Evolutionary conservation across 2,329 filamentous ascomycete genomes (phyloP), one percentile per base, ranked within the genome.

Genomic region (Curvularia verruculosa): DNA sequence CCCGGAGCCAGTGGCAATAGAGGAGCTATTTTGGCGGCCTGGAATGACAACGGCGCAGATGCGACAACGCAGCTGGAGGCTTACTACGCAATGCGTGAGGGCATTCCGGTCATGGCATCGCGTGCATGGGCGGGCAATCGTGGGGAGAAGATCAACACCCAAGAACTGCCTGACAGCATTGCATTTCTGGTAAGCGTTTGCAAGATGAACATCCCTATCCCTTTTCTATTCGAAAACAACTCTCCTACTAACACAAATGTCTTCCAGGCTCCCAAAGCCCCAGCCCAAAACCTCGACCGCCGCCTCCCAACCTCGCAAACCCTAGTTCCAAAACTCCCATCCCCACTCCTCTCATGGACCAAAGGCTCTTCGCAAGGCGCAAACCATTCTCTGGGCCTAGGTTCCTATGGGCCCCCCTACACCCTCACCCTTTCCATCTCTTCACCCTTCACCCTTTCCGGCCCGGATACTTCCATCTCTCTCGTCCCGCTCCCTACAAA

Each of bases 1-100:
- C 57, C 69, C 0, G 65, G 54, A 0, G 74, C 74, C 2, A 66
- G 55, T 6, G 70, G 66, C 8, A 75, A 75, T 49, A 73, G 61
- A 37, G 80, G 69, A 18, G 67, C 69, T 18, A 66, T 69, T 15
- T 47, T 81, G 18, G 80, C 80, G 0, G 79, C 79, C 0, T 83
- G 80, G 81, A 82, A 79, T 47, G 81, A 83, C 52, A 81, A 80
- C 46, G 81, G 81, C 0, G 76, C 80, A 0, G 80, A 82, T 58
- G 80, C 80, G 0, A 80, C 79, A 2, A 81, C 79, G 1, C 79
- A 82, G 65, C 68, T 81, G 0, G 80, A 82, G 57, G 79, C 78
- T 3, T 82, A 79, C 62, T 82, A 82, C 54, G 77, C 80, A 2
- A 77, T 81, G 68, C 75, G 79, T 0, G 70, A 78, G 1, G 79